phyloP scores from a whole-genome alignment of 192 early-diverging fungal species.

The Bifiguratus adelaidae region DNA sequence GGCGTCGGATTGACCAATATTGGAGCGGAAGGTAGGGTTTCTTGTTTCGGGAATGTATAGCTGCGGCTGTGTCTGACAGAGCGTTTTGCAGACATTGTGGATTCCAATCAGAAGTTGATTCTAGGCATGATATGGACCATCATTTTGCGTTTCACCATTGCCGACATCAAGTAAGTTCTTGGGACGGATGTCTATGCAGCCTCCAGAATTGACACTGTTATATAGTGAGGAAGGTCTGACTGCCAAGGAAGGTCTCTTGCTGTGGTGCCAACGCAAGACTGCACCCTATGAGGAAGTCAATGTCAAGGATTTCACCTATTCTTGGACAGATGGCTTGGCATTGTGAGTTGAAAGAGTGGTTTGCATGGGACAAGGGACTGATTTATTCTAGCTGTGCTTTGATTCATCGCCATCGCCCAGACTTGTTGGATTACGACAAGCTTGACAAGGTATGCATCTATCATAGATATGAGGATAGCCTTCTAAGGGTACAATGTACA shows the following conservation, averaged over 20 bases:
- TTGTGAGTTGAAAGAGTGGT: conserved; percentile 40
- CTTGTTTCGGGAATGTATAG: background rate
- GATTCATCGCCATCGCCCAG: conserved; percentile 95
- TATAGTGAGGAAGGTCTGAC: conserved; percentile 83
- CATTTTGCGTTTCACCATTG: conserved; percentile 94
- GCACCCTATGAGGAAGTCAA: conserved; percentile 82
- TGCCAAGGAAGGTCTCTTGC: conserved; percentile 91
- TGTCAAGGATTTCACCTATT: conserved; percentile 85
- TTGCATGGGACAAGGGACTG: background rate
- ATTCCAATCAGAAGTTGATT: conserved; percentile 82
- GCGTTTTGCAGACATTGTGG: conserved; percentile 74
- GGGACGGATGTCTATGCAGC: background rate
- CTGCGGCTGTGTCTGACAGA: background rate
- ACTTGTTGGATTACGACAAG: conserved; percentile 79
- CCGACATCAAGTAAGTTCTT: conserved; percentile 63
- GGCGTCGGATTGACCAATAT: conserved; percentile 89
- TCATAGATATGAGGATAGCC: background rate
- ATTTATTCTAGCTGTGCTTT: conserved; percentile 60
- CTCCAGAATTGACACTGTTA: background rate
- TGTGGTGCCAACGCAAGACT: conserved; percentile 97
- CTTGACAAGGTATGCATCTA: conserved; percentile 56
- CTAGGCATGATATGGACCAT: conserved; percentile 96
- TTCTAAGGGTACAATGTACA: background rate
- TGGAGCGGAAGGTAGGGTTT: conserved; percentile 71
- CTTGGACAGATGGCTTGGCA: conserved; percentile 91